Evolutionary conservation across 495 filamentous ascomycete species (phyloP).

Genomic region (Hypoxylon intermedium): DNA sequence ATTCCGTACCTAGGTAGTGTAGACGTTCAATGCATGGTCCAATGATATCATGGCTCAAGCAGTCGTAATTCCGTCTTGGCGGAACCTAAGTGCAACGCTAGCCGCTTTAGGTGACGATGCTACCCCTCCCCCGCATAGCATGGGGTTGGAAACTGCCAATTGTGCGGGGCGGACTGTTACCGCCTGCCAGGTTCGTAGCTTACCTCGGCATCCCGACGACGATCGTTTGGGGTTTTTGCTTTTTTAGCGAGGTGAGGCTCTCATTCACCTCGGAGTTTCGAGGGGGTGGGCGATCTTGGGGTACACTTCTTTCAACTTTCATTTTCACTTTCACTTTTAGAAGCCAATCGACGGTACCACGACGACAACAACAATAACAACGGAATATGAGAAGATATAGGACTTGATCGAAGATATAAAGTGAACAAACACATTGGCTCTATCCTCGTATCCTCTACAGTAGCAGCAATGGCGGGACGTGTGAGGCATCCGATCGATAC

Average conservation of each 20-base stretch:
- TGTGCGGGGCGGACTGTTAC: conserved; percentile 14
- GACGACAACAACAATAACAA: too few species aligned
- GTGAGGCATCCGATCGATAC: conserved; percentile 90
- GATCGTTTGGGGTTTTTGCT: conserved; percentile 1
- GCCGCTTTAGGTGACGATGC: background rate
- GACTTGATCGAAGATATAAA: too few species aligned
- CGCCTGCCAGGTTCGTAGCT: conserved; percentile 28
- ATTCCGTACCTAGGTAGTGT: too few species aligned
- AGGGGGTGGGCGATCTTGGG: too few species aligned
- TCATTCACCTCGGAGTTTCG: too few species aligned
- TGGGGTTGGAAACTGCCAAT: conserved; percentile 11
- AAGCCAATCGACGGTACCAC: too few species aligned
- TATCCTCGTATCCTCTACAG: too few species aligned
- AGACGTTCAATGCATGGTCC: conserved; percentile 5
- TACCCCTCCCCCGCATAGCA: conserved; percentile 35
- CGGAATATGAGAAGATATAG: conserved; percentile 6
- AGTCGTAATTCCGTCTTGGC: conserved; percentile 18
- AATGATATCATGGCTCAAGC: conserved; percentile 15
- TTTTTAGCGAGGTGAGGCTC: background rate
- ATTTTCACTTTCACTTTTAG: too few species aligned
- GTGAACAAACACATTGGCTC: too few species aligned
- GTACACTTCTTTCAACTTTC: too few species aligned
- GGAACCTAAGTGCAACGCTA: conserved; percentile 6
- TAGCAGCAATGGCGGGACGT: conserved; percentile 75
- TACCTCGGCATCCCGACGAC: conserved; percentile 31